Percentiles rank a stretch among this genome's conserved stretches.
These are phyloP conservation scores for Spongospora subterranea DNA, from an alignment of 208 protist species.

Conservation along the genomic window DNA sequence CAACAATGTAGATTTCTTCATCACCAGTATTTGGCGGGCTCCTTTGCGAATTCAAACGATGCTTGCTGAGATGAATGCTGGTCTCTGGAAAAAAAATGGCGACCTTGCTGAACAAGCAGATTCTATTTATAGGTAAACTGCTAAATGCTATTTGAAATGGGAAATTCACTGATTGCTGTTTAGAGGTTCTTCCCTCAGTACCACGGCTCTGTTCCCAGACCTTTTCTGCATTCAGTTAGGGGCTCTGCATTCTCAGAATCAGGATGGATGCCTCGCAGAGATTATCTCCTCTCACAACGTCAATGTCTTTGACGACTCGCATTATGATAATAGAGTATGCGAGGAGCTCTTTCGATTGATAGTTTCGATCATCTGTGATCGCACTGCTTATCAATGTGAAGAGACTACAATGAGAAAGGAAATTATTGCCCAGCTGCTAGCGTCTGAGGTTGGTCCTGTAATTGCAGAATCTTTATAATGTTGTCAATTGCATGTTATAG, in stretches of 20 bases:
- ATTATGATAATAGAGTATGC: neutral
- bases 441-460: neutral
- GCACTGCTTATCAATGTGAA: neutral
- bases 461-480: neutral
- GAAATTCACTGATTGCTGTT: neutral
- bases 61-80: neutral
- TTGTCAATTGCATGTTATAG: neutral
- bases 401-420: neutral
- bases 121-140: slow-evolving; percentile 10
- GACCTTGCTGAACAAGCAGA: slow-evolving; percentile 4
- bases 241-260: too few species aligned
- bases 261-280: too few species aligned
- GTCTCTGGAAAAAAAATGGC: slow-evolving; percentile 19
- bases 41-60: slow-evolving; percentile 14
- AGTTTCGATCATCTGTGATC: neutral
- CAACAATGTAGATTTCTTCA: neutral
- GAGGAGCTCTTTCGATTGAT: slow-evolving; percentile 36
- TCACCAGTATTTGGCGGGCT: neutral
- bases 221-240: slow-evolving; percentile 2
- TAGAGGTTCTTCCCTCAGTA: neutral
- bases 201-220: neutral
- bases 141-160: neutral
- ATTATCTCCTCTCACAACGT: too few species aligned
- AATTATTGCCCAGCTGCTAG: neutral
- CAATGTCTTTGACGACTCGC: too few species aligned